phyloP scores from a whole-genome alignment of 2,329 filamentous ascomycete genomes.

The Thelonectria blattea region DNA sequence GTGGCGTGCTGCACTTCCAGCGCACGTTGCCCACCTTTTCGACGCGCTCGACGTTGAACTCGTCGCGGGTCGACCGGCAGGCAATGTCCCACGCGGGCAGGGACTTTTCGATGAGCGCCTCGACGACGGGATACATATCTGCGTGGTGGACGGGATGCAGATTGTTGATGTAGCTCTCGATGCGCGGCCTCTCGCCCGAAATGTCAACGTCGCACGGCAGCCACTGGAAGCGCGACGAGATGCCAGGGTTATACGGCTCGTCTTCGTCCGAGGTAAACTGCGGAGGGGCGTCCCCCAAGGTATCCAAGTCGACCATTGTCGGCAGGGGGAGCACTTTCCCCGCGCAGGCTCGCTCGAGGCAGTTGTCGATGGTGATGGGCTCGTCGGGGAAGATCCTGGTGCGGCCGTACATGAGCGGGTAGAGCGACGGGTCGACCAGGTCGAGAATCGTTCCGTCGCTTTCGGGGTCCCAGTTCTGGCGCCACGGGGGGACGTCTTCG shows the following conservation, averaged over 20 bases:
- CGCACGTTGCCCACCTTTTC: not conserved
- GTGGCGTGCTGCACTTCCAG: not conserved
- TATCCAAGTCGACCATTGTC: no score
- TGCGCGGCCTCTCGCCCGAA: conserved; percentile 42
- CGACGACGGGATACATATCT: conserved; percentile 48
- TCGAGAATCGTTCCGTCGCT: conserved; percentile 64
- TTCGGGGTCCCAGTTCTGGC: conserved; percentile 66
- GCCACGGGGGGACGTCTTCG: conserved; percentile 54
- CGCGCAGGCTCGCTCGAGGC: conserved; percentile 41
- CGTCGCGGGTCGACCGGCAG: conserved; percentile 29
- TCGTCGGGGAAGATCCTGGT: conserved; percentile 42
- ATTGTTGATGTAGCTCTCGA: conserved; percentile 61
- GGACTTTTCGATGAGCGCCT: conserved; percentile 47
- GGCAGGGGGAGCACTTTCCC: conserved; percentile 30
- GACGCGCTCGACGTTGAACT: not conserved
- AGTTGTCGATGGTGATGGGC: conserved; percentile 44
- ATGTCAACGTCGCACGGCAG: conserved; percentile 57
- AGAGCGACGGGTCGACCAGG: conserved; percentile 69
- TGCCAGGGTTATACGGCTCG: not conserved
- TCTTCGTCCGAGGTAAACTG: not conserved
- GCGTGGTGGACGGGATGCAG: conserved; percentile 51
- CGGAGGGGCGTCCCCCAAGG: no score
- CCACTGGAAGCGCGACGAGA: conserved; percentile 46
- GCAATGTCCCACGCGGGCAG: conserved; percentile 54
- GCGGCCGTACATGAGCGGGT: conserved; percentile 61